A percentile compares a stretch with the other conserved stretches of the same genome.
Evolutionary conservation across 768 basidiomycete species (phyloP).

Genomic region (Naganishia randhawae): DNA sequence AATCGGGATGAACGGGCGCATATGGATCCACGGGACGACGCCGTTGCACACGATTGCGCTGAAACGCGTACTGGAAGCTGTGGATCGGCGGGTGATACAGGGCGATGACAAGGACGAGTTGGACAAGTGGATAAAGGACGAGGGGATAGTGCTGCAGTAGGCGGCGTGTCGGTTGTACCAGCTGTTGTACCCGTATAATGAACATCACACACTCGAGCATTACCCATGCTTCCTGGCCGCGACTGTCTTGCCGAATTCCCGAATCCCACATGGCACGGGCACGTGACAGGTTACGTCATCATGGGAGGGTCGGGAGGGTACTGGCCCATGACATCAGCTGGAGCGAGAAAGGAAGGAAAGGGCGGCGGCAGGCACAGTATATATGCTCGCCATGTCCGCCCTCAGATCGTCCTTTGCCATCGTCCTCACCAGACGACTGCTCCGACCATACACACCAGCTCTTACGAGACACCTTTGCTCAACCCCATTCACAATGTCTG

Average conservation of each 20-base stretch:
- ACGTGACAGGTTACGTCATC: no score
- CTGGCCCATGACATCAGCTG: no score
- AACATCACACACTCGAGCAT: no score
- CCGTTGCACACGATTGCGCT: constrained; percentile 69
- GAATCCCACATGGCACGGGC: no score
- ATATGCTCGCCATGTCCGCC: no score
- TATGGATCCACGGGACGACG: constrained; percentile 80
- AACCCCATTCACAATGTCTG: constrained; percentile 35
- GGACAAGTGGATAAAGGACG: constrained; percentile 25
- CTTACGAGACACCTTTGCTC: not conserved
- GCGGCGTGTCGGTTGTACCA: not conserved
- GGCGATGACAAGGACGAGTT: constrained; percentile 36
- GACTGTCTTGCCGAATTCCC: no score
- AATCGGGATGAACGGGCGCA: constrained; percentile 83
- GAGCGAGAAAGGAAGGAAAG: no score
- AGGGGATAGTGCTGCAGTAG: constrained; percentile 18
- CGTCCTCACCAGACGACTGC: not conserved
- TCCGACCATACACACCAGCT: not conserved
- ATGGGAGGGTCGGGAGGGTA: no score
- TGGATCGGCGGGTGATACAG: constrained; percentile 54
- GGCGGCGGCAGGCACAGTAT: no score
- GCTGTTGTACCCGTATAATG: not conserved
- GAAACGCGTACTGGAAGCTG: constrained; percentile 73
- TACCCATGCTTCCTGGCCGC: no score
- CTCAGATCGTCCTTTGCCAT: not conserved